These are phyloP conservation scores for Cochlearia excelsa DNA, from an alignment of 345 rosid species.

Conservation along the genomic window DNA sequence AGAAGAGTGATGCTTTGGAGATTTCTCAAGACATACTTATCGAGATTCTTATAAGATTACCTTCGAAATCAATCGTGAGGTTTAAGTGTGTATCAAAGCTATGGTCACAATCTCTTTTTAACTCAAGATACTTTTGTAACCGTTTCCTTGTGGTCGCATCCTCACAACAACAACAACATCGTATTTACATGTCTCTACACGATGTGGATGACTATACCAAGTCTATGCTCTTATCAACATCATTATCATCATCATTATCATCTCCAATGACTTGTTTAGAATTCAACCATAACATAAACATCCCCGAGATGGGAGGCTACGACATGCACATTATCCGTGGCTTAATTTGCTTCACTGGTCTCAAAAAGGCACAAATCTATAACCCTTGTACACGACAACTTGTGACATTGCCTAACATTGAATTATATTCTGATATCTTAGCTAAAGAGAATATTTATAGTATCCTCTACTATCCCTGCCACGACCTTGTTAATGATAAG, in stretches of 20 bases:
- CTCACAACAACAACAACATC: not conserved
- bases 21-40: not conserved
- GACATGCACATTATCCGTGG: not conserved
- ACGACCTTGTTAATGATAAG: not conserved
- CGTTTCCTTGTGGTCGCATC: slow-evolving; percentile 1
- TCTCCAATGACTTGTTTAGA: not conserved
- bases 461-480: not conserved
- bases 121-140: not conserved
- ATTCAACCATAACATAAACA: not conserved
- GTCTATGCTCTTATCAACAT: not conserved
- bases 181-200: slow-evolving; percentile 1
- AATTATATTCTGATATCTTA: not conserved
- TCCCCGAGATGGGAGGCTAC: not conserved
- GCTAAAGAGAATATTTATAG: not conserved
- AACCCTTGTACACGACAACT: slow-evolving; percentile 7
- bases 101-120: slow-evolving; percentile 8
- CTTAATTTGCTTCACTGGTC: not conserved
- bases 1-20: not conserved
- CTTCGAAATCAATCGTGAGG: not conserved
- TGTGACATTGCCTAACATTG: not conserved
- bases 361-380: not conserved
- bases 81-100: slow-evolving; percentile 7
- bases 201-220: not conserved
- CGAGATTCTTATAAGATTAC: slow-evolving; percentile 12
- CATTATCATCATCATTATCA: not conserved